Conservation (phyloP, 1,284 basidiomycete genomes). For the Fomitopsis betulina region DNA sequence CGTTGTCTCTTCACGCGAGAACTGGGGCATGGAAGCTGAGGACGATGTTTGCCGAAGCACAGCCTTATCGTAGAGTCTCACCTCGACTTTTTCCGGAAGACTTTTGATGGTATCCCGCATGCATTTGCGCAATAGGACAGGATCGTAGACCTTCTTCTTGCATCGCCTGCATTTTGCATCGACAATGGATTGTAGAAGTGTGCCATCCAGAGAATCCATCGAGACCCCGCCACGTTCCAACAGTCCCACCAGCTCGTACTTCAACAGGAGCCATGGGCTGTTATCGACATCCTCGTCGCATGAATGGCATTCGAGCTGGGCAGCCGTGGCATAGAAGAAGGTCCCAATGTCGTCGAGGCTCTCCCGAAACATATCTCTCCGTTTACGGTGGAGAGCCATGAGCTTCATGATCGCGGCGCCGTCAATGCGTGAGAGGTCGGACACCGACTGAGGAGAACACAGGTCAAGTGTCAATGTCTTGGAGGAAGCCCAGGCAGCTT, state of each 20-base stretch:
- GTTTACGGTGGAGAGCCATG: constrained; percentile 17
- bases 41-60: too few species aligned
- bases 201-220: neutral
- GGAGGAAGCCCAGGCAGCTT: constrained; percentile 45
- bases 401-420: constrained; percentile 13
- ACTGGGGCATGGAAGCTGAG: neutral
- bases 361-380: constrained; percentile 15
- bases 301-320: neutral
- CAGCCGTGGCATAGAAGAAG: constrained; percentile 2
- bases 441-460: constrained; percentile 29
- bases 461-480: constrained; percentile 37
- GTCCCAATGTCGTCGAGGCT: constrained; percentile 14
- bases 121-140: constrained; percentile 10
- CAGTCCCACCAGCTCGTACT: neutral
- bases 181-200: neutral
- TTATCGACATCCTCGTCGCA: constrained; percentile 10
- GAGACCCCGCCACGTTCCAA: neutral
- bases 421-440: constrained; percentile 15
- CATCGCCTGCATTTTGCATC: constrained; percentile 14
- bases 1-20: neutral
- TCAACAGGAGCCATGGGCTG: constrained; percentile 4
- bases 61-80: constrained; percentile 1
- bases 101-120: constrained; percentile 12
- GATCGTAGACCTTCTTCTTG: constrained; percentile 14
- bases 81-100: constrained; percentile 14